Evolutionary conservation across 768 basidiomycete species (phyloP), one percentile per base, ranked within the genome.

Genomic region (Lactarius pseudohatsudake): DNA sequence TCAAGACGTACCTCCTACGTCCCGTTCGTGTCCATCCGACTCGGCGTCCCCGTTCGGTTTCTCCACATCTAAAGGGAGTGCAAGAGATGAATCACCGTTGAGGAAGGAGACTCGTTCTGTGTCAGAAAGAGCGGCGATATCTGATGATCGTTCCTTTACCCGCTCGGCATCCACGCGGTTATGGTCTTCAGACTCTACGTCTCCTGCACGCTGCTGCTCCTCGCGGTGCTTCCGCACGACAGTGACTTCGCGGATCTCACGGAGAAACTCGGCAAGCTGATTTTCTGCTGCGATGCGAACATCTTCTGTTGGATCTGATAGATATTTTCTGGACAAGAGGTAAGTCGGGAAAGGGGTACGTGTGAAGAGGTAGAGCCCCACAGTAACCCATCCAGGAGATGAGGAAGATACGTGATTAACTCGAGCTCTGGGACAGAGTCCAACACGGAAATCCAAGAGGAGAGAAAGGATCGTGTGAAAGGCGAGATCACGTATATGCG

Each of bases 371-470:
- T 54, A 53, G 18, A 38, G 11, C 70, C 91, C 78, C 71, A 95
- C 93, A 99, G 74, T 50, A 99, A 83, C 2, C 95, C 96, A 68
- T 98, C 95, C 59, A 99, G 77, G 74, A 98, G 96, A 73, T 97
- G 90, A 1, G 97, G 97, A 40, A 99, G 84, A 78, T 92, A 97
- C 32, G 92, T 89, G 56, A 98, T 90, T 55, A 99, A 84, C 75
- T 98, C 96, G 62, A 99, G 81, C 73, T 99, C 97, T 13, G 97
- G 97, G 4, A 98, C 92, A 22, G 94, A 96, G 74, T 98, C 95
- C 55, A 99, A 84, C 4, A 97, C 92, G 53, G 86, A 92, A 65
- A 98, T 92, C 97, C 97, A 99, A 1, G 91, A 90, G 40, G 97
- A 93, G n/a, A 99, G 84, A 76, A 95, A 98, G 75, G 89, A 96